phyloP scores from a whole-genome alignment of 2,329 filamentous ascomycete species.

The Ploettnerulaceae sp. region DNA sequence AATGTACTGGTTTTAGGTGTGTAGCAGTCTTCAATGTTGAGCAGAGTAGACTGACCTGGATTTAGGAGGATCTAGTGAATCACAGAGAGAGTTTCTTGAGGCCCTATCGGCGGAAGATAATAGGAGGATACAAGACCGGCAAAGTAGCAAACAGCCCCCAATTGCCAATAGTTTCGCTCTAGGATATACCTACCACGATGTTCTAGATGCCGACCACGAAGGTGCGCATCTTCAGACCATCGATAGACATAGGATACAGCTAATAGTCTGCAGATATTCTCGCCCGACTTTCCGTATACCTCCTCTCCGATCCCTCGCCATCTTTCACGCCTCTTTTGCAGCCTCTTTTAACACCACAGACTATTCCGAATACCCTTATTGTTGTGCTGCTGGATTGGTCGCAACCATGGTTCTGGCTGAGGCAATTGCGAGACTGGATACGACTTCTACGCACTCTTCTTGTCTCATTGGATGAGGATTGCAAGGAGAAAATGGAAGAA shows the following conservation, averaged over 20 bases:
- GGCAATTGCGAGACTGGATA: slow-evolving; percentile 86
- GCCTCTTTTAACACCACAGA: slow-evolving; percentile 77
- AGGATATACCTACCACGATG: slow-evolving; percentile 93
- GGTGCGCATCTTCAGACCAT: slow-evolving; percentile 46
- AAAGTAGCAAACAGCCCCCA: slow-evolving; percentile 60
- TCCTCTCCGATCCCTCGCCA: slow-evolving; percentile 78
- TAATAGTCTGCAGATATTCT: slow-evolving; percentile 64
- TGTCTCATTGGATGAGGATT: slow-evolving; percentile 66
- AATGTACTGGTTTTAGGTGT: slow-evolving; percentile 80
- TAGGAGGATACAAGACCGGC: slow-evolving; percentile 45
- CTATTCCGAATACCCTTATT: slow-evolving; percentile 80
- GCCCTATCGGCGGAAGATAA: slow-evolving; percentile 39
- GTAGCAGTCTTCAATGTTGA: slow-evolving; percentile 21
- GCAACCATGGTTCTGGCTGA: slow-evolving; percentile 87
- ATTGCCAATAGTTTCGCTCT: slow-evolving; percentile 89
- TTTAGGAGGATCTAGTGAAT: slow-evolving; percentile 73
- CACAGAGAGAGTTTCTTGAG: slow-evolving; percentile 79
- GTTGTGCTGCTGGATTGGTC: slow-evolving; percentile 95
- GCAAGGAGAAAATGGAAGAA: slow-evolving; percentile 81
- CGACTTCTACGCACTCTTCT: slow-evolving; percentile 74
- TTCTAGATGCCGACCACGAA: slow-evolving; percentile 89
- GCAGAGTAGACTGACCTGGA: slow-evolving; percentile 27
- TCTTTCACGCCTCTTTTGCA: slow-evolving; percentile 78
- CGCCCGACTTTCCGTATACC: slow-evolving; percentile 82
- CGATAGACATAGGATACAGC: background rate